phyloP scores from a whole-genome alignment of 1,284 basidiomycete genomes.

The Melampsora americana region DNA sequence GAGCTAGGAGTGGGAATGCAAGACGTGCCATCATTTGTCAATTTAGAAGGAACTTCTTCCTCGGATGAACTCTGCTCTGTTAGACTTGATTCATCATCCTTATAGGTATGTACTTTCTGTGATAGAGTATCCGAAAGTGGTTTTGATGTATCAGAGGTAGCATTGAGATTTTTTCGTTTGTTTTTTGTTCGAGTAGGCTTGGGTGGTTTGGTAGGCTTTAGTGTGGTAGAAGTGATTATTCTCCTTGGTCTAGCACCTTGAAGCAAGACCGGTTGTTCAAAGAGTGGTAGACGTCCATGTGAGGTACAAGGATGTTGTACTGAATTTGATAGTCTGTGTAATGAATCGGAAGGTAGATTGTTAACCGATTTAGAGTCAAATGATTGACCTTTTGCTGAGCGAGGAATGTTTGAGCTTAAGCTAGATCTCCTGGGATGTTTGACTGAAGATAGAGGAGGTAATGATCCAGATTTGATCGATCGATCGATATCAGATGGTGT shows the following conservation, averaged over 20 bases:
- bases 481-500: conserved; percentile 16
- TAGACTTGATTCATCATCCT: conserved; percentile 43
- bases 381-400: conserved; percentile 15
- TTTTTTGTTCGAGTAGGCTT: conserved; percentile 20
- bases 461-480: conserved; percentile 36
- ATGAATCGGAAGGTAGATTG: not conserved
- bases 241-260: conserved; percentile 41
- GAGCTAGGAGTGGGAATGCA: conserved; percentile 1
- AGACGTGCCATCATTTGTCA: not conserved
- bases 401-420: conserved; percentile 12
- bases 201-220: conserved; percentile 15
- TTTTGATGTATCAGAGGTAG: not conserved
- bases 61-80: conserved; percentile 44
- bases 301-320: conserved; percentile 39
- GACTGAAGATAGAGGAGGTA: conserved; percentile 30
- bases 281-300: conserved; percentile 42
- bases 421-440: conserved; percentile 14
- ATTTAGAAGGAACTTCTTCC: conserved; percentile 16
- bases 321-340: not conserved
- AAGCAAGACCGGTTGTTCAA: conserved; percentile 43
- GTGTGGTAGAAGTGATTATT: not conserved
- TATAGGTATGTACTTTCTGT: conserved; percentile 10
- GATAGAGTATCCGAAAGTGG: not conserved
- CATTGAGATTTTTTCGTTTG: conserved; percentile 13
- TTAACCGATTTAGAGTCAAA: conserved; percentile 24